Evolutionary conservation across 768 basidiomycete species (phyloP).

Genomic region (Leucocoprinus leucothites): DNA sequence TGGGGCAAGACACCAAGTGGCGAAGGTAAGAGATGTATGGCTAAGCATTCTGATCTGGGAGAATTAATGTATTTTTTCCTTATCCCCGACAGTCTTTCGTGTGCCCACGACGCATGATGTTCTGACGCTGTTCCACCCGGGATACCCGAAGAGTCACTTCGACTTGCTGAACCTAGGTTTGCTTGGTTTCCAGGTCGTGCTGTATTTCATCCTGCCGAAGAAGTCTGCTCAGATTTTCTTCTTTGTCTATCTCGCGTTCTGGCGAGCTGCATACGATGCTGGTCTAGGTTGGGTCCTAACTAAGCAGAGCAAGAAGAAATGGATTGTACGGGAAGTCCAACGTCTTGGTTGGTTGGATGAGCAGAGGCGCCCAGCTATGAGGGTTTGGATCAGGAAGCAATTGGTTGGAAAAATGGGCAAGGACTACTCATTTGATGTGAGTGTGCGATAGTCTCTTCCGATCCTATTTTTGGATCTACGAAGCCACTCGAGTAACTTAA

Average conservation of each 20-base stretch:
- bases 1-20: conserved; percentile 87
- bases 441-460: conserved; percentile 23
- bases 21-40: conserved; percentile 50
- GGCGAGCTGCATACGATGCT: conserved; percentile 88
- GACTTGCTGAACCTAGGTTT: conserved; percentile 83
- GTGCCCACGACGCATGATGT: conserved; percentile 93
- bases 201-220: conserved; percentile 68
- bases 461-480: conserved; percentile 4
- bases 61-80: conserved; percentile 12
- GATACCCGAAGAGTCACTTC: conserved; percentile 82
- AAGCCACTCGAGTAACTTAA: background rate
- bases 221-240: conserved; percentile 63
- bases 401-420: conserved; percentile 91
- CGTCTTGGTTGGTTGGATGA: conserved; percentile 88
- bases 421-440: conserved; percentile 89
- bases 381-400: conserved; percentile 84
- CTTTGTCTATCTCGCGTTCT: conserved; percentile 88
- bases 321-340: conserved; percentile 84
- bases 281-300: conserved; percentile 94
- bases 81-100: conserved; percentile 65
- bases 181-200: conserved; percentile 70
- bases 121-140: conserved; percentile 80
- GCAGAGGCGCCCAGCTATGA: conserved; percentile 53
- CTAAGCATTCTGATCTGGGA: background rate
- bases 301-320: conserved; percentile 92